Evolutionary conservation across 2,329 filamentous ascomycete species (phyloP).

Genomic region (Phialemoniopsis sp.): DNA sequence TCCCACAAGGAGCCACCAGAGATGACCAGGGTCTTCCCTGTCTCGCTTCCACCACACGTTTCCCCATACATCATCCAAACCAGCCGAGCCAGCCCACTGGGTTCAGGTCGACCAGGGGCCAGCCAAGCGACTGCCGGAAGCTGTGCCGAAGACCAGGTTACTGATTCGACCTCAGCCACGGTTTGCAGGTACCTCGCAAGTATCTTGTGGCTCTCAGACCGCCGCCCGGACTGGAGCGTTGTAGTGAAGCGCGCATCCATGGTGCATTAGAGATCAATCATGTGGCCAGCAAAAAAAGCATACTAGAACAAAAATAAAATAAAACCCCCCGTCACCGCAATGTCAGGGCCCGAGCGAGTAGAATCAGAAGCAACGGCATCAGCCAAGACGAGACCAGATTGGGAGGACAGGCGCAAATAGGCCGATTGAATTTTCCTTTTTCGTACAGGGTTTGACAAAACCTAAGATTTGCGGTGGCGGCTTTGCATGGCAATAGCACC

Average conservation of each 20-base stretch:
- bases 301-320: too few relatives aligned
- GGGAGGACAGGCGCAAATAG: too few relatives aligned
- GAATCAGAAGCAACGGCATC: too few relatives aligned
- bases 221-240: too few relatives aligned
- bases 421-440: too few relatives aligned
- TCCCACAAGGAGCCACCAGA: too few relatives aligned
- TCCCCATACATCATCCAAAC: not conserved
- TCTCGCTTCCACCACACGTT: conserved; percentile 1
- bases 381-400: too few relatives aligned
- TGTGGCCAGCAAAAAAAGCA: not conserved
- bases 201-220: not conserved
- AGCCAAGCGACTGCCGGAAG: conserved; percentile 1
- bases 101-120: not conserved
- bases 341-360: too few relatives aligned
- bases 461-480: too few relatives aligned
- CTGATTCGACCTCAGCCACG: not conserved
- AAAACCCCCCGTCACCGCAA: too few relatives aligned
- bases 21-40: not conserved
- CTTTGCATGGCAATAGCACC: too few relatives aligned
- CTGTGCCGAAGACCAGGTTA: not conserved
- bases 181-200: not conserved
- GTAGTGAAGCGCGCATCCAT: not conserved
- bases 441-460: too few relatives aligned
- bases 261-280: not conserved
- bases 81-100: not conserved